Evolutionary conservation across 306 rosid genomes (phyloP), one percentile per base, ranked within the genome.

Genomic region (Elaeagnus macrophylla): DNA sequence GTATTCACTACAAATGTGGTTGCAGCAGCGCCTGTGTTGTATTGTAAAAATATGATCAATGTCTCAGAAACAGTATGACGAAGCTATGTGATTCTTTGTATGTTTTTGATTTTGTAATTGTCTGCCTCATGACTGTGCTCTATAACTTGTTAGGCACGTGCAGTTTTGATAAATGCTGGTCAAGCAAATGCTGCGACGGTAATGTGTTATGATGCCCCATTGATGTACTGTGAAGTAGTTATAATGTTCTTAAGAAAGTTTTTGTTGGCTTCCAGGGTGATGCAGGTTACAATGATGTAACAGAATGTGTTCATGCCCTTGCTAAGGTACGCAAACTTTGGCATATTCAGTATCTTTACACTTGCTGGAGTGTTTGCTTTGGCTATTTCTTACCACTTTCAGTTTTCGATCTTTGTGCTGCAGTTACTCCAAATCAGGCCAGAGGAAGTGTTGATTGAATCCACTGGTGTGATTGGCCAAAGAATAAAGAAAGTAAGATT

Each of bases 131-230:
- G 48, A 48, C 17, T 57, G n/a, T 39, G 43, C 36, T 72, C 48
- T 60, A 17, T 60, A 35, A 77, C 66, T 62, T 65, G 45, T 48
- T 81, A 86, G 95, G 97, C 91, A 2, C 95, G 95, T 43, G 95
- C 94, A 12, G 91, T 90, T 62, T 67, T 90, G 70, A 90, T 77
- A 54, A 90, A 90, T 62, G 97, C 97, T 46, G 97, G 97, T 70
- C 97, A 90, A 72, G 97, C 95, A 61, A 90, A 90, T 80, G 97
- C 95, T 10, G 94, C 94, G 37, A 86, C 95, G 53, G 97, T 90
- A 78, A 55, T 15, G 13, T n/a, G 49, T 50, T 8, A 13, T 40
- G 8, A 9, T 53, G 7, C 58, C 42, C 18, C 52, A 51, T 54
- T 14, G 19, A 48, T 13, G 48, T 61, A 18, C 61, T 46, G 36